Base-by-base conservation (phyloP, 2,329 filamentous ascomycete species). In the Nemania sp. region DNA sequence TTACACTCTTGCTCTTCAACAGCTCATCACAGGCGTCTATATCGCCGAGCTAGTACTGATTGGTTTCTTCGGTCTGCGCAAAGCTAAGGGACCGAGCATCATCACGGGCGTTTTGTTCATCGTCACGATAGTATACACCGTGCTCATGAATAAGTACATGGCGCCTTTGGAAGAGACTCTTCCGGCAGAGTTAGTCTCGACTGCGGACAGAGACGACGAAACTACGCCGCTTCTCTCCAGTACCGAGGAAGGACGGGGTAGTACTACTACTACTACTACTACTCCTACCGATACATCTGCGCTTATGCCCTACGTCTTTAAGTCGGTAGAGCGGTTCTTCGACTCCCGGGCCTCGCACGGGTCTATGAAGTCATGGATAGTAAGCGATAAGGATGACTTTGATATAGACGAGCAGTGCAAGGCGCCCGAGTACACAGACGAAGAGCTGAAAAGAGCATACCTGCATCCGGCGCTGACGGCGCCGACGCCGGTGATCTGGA, bases 11-110 rank as follows among this genome's bases (percentile, higher is more conserved):
- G 87, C 86, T 2, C 75, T 91, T 23, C 84, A 90, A 66, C 88
- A 91, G 33, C 79, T 89, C 39, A 79, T 89, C 14, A 84, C 85
- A 2, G 88, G 89, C 37, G 77, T 89, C 49, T 91, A 92, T 68
- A 76, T 91, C 31, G 78, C 81, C 1, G 82, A 89, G 58, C 70
- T 88, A 39, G 86, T 84, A 65, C 70, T 91, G 49, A 83, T 90
- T 57, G 88, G 88, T 40, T 77, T 91, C 12, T 89, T 90, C 65
- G 80, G 79, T 34, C 81, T 89, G 55, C 78, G 75, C 19, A 74
- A 74, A 12, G 77, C 78, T 1, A 66, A 80, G 22, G 85, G 84
- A 2, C 86, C 86, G 2, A 64, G 86, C 49, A 72, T 88, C 46
- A 73, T 89, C 37, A 83, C 83, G 75, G 77, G 84, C 43, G 70